A percentile compares a stretch with the other conserved stretches of the same genome.
Conservation (phyloP, 441 rosid genomes). For the Gossypium davidsonii region DNA sequence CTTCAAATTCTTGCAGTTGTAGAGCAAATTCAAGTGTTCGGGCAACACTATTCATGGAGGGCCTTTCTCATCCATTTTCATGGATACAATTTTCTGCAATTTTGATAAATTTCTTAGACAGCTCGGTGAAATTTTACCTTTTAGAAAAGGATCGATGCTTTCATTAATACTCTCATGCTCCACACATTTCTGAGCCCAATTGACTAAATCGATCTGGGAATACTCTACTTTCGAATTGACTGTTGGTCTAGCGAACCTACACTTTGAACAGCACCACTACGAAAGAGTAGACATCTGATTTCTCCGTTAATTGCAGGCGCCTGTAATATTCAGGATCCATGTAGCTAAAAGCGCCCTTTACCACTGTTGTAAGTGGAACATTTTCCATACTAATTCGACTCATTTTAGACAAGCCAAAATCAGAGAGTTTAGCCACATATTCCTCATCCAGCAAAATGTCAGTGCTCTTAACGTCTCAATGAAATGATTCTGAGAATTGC, state of each 20-base stretch:
- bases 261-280: slow-evolving; percentile 33
- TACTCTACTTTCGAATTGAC: slow-evolving; percentile 5
- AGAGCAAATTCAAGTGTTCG: slow-evolving; percentile 22
- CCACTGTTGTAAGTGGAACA: slow-evolving; percentile 25
- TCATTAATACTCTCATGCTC: slow-evolving; percentile 13
- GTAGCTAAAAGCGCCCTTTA: slow-evolving; percentile 56
- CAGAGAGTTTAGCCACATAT: slow-evolving; percentile 51
- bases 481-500: slow-evolving; percentile 32
- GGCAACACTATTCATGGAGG: slow-evolving; percentile 22
- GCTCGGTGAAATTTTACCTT: slow-evolving; percentile 16
- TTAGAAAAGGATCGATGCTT: neutral
- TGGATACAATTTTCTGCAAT: slow-evolving; percentile 23
- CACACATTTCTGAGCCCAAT: slow-evolving; percentile 22
- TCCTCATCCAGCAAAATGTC: slow-evolving; percentile 51
- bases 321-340: slow-evolving; percentile 53
- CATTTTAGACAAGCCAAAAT: slow-evolving; percentile 49
- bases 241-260: slow-evolving; percentile 22
- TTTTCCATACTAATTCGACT: slow-evolving; percentile 35
- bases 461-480: slow-evolving; percentile 52
- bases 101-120: slow-evolving; percentile 20
- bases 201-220: slow-evolving; percentile 18
- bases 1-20: slow-evolving; percentile 19
- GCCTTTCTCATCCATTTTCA: slow-evolving; percentile 17
- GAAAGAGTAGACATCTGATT: slow-evolving; percentile 37
- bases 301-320: slow-evolving; percentile 43